phyloP scores from a whole-genome alignment of 352 stramenopile species.

The Phytophthora pisi region DNA sequence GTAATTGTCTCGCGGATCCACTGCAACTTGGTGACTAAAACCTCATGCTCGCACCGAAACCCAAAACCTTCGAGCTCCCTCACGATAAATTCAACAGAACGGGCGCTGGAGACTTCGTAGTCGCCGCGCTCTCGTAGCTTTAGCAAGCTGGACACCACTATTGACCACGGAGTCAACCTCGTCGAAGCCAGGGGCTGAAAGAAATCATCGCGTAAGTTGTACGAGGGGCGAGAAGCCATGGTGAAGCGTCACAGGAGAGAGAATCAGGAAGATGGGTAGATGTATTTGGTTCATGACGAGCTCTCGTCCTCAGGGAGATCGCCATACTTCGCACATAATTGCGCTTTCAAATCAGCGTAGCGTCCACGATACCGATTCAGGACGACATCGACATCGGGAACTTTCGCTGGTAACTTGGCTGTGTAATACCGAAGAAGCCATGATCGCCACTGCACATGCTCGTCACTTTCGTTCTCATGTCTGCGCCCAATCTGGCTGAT shows the following conservation, averaged over 20 bases:
- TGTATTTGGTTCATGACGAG: too few relatives aligned
- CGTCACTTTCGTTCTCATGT: constrained; percentile 28
- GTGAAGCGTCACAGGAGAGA: too few relatives aligned
- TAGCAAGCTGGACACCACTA: not conserved
- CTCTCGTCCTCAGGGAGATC: constrained; percentile 7
- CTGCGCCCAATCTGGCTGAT: constrained; percentile 13
- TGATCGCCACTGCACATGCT: constrained; percentile 37
- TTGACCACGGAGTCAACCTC: not conserved
- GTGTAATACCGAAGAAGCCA: constrained; percentile 64
- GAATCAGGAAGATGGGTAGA: too few relatives aligned
- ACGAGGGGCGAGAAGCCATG: too few relatives aligned
- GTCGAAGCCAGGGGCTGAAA: not conserved
- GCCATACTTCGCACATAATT: constrained; percentile 62
- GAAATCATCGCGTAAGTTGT: not conserved
- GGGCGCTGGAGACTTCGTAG: not conserved
- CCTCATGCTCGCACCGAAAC: not conserved
- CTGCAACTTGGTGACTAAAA: not conserved
- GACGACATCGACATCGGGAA: constrained; percentile 64
- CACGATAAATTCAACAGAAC: not conserved
- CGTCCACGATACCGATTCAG: constrained; percentile 61
- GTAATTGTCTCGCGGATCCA: not conserved
- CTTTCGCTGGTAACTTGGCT: constrained; percentile 48
- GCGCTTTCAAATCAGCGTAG: constrained; percentile 58
- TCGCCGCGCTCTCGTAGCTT: not conserved
- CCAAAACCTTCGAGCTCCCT: not conserved